Percentiles rank a stretch among this genome's conserved stretches.
Conservation (phyloP, 345 rosid genomes). For the Draba incana region DNA sequence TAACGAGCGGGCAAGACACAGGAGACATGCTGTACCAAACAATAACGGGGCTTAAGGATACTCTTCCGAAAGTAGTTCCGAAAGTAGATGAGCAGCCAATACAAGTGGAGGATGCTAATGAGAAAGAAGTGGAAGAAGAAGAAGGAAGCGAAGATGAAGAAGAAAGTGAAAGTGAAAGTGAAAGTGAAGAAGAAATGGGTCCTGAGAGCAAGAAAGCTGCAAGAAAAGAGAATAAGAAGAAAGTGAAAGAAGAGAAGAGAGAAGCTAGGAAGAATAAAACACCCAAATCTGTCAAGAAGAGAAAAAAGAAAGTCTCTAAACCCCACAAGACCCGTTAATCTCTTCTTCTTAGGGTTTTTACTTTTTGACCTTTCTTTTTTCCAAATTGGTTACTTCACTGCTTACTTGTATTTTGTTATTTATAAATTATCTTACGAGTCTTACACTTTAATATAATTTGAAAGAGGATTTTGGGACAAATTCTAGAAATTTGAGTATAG, state of each 20-base stretch:
- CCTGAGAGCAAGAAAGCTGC: constrained; percentile 72
- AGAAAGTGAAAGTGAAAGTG: constrained; percentile 40
- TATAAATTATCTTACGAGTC: background rate
- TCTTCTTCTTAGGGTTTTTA: background rate
- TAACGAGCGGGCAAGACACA: constrained; percentile 80
- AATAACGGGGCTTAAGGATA: constrained; percentile 80
- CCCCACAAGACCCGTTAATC: constrained; percentile 65
- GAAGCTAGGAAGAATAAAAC: constrained; percentile 83
- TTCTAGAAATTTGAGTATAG: background rate
- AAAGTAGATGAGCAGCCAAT: constrained; percentile 37
- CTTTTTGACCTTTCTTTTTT: background rate
- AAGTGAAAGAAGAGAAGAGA: constrained; percentile 92
- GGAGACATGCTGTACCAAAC: constrained; percentile 76
- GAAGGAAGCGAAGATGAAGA: constrained; percentile 44
- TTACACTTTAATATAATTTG: background rate
- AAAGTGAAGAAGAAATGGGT: constrained; percentile 46
- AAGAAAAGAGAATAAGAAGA: constrained; percentile 94
- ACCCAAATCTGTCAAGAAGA: constrained; percentile 89
- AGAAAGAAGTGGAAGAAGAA: constrained; percentile 41
- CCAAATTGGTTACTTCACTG: background rate
- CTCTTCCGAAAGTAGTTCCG: constrained; percentile 58
- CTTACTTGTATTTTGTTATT: background rate
- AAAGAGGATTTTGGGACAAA: background rate
- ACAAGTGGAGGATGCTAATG: constrained; percentile 33
- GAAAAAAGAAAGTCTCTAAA: constrained; percentile 82